Conservation (phyloP, 192 early-diverging fungal genomes). For the Coemansia sp. region DNA sequence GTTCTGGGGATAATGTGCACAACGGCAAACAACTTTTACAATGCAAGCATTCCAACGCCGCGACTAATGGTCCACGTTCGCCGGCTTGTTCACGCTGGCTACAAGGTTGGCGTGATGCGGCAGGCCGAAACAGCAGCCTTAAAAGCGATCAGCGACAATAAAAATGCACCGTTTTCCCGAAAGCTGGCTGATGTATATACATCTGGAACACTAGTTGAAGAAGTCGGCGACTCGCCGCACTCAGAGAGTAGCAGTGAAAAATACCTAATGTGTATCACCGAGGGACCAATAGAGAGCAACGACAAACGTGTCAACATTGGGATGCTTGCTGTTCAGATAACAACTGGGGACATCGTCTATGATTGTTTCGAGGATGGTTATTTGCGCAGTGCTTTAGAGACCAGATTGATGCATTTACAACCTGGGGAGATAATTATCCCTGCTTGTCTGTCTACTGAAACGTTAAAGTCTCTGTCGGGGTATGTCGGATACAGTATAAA, state of each 20-base stretch:
- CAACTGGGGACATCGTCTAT: conserved; percentile 78
- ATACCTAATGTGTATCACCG: conserved; percentile 87
- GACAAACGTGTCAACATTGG: conserved; percentile 57
- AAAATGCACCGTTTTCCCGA: conserved; percentile 80
- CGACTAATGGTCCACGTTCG: conserved; percentile 81
- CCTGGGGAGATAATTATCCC: conserved; percentile 37
- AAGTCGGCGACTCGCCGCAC: conserved; percentile 71
- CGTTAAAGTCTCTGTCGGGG: conserved; percentile 24
- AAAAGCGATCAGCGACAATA: conserved; percentile 67
- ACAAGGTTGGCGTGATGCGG: conserved; percentile 82
- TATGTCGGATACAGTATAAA: conserved; percentile 40
- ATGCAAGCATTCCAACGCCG: conserved; percentile 77
- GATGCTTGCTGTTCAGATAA: conserved; percentile 84
- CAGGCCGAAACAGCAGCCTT: conserved; percentile 86
- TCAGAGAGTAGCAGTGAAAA: conserved; percentile 59
- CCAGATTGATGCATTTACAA: conserved; percentile 38
- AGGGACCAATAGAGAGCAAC: conserved; percentile 22
- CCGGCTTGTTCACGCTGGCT: conserved; percentile 75
- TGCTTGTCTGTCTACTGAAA: conserved; percentile 14
- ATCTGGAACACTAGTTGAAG: conserved; percentile 86
- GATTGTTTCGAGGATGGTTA: conserved; percentile 34
- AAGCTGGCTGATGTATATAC: conserved; percentile 82
- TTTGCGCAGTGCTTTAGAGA: conserved; percentile 39
- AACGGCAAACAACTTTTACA: conserved; percentile 73
- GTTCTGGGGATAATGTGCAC: conserved; percentile 82